Evolutionary conservation across 202 grass and related monocot species (phyloP).

Genomic region (Cymbopogon flexuosus): DNA sequence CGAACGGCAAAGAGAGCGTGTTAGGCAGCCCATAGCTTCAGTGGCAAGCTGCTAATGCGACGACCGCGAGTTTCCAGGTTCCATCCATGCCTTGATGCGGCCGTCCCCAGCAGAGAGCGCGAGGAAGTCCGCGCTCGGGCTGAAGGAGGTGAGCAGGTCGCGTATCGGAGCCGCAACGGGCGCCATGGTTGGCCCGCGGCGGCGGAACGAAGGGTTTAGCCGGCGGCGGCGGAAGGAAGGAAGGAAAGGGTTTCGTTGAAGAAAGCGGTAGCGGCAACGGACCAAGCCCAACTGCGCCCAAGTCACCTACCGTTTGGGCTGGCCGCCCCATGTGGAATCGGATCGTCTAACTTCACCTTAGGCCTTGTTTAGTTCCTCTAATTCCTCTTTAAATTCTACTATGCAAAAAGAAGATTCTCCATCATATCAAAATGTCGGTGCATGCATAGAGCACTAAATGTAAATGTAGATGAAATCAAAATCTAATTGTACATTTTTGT

Average conservation of each 20-base stretch:
- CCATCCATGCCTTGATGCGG: constrained; percentile 65
- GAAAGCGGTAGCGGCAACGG: neutral
- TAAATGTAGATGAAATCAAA: too few species aligned
- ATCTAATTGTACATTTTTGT: too few species aligned
- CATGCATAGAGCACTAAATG: too few species aligned
- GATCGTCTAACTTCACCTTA: too few species aligned
- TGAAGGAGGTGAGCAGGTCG: constrained; percentile 75
- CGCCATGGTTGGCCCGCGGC: constrained; percentile 36
- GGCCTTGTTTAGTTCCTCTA: too few species aligned
- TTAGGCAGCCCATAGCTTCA: constrained; percentile 7
- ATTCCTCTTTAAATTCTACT: too few species aligned
- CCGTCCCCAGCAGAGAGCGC: constrained; percentile 79
- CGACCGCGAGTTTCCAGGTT: neutral
- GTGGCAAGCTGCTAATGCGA: neutral
- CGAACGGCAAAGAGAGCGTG: neutral
- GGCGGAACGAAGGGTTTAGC: neutral
- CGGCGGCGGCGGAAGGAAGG: neutral
- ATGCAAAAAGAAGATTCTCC: too few species aligned
- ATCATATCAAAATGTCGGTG: too few species aligned
- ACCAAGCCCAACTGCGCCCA: neutral
- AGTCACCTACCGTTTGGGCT: neutral
- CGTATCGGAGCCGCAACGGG: constrained; percentile 35
- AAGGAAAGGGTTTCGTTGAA: constrained; percentile 32
- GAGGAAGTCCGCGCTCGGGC: constrained; percentile 66
- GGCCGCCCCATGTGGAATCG: too few species aligned